Conservation (phyloP, 1,139 yeast genomes). For the Petasospora fabianii region DNA sequence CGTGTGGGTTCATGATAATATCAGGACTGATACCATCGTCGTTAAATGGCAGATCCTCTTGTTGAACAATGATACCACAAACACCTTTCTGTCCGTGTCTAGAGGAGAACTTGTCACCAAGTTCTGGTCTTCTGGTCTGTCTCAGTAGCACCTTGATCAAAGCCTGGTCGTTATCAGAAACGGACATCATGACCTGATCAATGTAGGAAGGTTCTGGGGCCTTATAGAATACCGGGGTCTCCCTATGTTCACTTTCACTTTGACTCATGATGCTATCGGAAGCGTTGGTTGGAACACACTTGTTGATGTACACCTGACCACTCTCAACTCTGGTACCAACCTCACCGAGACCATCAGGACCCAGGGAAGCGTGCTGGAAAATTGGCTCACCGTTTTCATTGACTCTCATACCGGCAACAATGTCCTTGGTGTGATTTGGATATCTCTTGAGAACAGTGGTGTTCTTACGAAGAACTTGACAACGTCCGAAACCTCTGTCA, state of each 20-base stretch:
- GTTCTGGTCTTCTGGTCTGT: slow-evolving; percentile 96
- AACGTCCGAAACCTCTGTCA: slow-evolving; percentile 97
- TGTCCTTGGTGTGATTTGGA: slow-evolving; percentile 91
- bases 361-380: slow-evolving; percentile 80
- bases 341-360: slow-evolving; percentile 95
- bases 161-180: slow-evolving; percentile 92
- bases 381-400: slow-evolving; percentile 78
- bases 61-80: slow-evolving; percentile 97
- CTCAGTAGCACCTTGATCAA: slow-evolving; percentile 85
- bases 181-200: slow-evolving; percentile 97
- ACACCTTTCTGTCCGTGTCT: slow-evolving; percentile 99
- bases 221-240: slow-evolving; percentile 85
- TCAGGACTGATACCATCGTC: slow-evolving; percentile 97
- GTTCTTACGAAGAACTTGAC: slow-evolving; percentile 94
- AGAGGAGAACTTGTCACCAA: slow-evolving; percentile 96
- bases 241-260: slow-evolving; percentile 56
- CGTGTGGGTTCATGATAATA: slow-evolving; percentile 96
- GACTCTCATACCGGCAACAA: slow-evolving; percentile 85
- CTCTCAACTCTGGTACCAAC: slow-evolving; percentile 88
- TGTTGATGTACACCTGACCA: slow-evolving; percentile 93
- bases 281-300: slow-evolving; percentile 85
- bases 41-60: slow-evolving; percentile 93
- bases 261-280: slow-evolving; percentile 66
- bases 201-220: slow-evolving; percentile 95
- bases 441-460: slow-evolving; percentile 86